Conservation (phyloP, 2,329 filamentous ascomycete genomes). For the Stemphylium beticola region DNA sequence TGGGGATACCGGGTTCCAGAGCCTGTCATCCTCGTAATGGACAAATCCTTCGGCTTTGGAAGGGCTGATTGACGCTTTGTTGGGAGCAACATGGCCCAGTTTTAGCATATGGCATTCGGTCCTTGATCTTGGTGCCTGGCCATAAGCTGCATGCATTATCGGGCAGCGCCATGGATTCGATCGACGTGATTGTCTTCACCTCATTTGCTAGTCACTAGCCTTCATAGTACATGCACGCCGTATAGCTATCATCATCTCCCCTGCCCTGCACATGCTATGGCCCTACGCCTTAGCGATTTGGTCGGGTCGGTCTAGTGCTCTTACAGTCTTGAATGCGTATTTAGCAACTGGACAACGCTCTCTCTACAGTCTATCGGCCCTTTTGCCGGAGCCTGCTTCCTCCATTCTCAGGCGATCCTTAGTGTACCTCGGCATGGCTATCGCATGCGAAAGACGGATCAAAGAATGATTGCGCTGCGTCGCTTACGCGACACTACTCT, state of each 20-base stretch:
- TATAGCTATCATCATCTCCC: not conserved
- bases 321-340: conserved; percentile 2
- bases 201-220: conserved; percentile 3
- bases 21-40: not conserved
- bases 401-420: not conserved
- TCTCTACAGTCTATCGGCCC: conserved; percentile 5
- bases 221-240: not conserved
- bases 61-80: not conserved
- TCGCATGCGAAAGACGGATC: conserved; percentile 2
- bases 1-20: not conserved
- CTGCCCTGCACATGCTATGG: not conserved
- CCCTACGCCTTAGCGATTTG: not conserved
- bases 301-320: not conserved
- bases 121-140: conserved; percentile 1
- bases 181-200: conserved; percentile 1
- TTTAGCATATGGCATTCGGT: conserved; percentile 1
- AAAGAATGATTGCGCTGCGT: not conserved
- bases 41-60: not conserved
- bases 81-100: not conserved
- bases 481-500: conserved; percentile 4
- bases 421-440: conserved; percentile 3
- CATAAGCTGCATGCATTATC: not conserved
- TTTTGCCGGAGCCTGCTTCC: not conserved
- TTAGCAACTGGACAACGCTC: not conserved
- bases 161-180: not conserved